phyloP scores from a whole-genome alignment of 176 grass and related monocot genomes.

The Oryza brachyantha region DNA sequence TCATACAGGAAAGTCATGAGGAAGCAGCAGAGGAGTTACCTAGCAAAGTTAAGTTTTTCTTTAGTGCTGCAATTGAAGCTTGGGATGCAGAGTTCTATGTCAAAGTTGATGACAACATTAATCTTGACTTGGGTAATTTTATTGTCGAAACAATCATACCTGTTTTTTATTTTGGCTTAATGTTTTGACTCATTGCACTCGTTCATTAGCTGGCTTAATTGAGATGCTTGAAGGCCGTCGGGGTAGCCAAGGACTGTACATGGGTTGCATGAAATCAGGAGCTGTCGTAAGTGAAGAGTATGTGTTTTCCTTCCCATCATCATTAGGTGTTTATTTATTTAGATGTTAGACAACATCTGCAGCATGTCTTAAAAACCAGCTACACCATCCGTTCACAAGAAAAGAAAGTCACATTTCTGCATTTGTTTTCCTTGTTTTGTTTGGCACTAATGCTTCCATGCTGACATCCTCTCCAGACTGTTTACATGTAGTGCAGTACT shows the following conservation, averaged over 20 bases:
- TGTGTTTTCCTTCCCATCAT: slow-evolving; percentile 27
- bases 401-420: not conserved
- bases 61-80: slow-evolving; percentile 77
- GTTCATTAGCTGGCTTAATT: slow-evolving; percentile 68
- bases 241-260: slow-evolving; percentile 66
- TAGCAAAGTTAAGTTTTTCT: slow-evolving; percentile 94
- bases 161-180: slow-evolving; percentile 20
- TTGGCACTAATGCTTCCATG: not conserved
- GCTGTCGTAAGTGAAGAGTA: slow-evolving; percentile 92
- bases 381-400: not conserved
- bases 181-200: slow-evolving; percentile 9
- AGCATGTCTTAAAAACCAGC: not conserved
- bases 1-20: slow-evolving; percentile 84
- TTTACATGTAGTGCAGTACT: not conserved
- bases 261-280: slow-evolving; percentile 99
- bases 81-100: slow-evolving; percentile 97
- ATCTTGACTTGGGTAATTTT: slow-evolving; percentile 70
- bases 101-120: slow-evolving; percentile 93
- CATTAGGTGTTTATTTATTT: not conserved
- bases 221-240: slow-evolving; percentile 82
- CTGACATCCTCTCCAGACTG: not conserved
- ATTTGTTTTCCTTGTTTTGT: slow-evolving; percentile 9
- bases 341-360: not conserved
- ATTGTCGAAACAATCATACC: not conserved
- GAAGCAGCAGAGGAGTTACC: slow-evolving; percentile 90